Evolutionary conservation across 2,329 filamentous ascomycete genomes (phyloP), one percentile per base, ranked within the genome.

Genomic region (Bimuria novae-zelandiae): DNA sequence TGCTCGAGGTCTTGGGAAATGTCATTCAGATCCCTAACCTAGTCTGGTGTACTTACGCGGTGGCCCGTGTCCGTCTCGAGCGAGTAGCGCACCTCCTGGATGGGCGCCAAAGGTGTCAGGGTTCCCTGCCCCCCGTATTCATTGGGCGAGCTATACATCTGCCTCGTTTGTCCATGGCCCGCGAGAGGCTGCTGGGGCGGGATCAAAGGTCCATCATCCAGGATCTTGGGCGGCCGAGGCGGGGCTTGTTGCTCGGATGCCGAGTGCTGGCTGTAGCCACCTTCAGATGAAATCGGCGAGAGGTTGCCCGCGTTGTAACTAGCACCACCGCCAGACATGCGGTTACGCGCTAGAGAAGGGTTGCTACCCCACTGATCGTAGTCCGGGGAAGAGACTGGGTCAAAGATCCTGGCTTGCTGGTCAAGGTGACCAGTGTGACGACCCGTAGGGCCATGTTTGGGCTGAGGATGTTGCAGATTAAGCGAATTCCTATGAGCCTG

Each of bases 401-500:
- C 83, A 67, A 84, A 92, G 51, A 86, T 82, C 49, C 88, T 82
- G 3, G 89, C 89, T 55, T 89, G 87, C 7, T 82, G 84, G 75
- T 93, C 89, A 12, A 36, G n/a, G 16, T 87, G 84, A 22, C 84
- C 88, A 63, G 89, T 86, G 73, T 90, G 90, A 22, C 87, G 85
- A 68, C 88, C 84, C 0, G 87, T 90, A 51, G 89, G 86, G 0
- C 89, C 89, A 16, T 84, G 85, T 23, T 88, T 80, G 7, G 89
- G 89, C 70, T 92, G 89, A 5, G 89, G 89, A 72, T 93, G 89
- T 68, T 91, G 85, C 33, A 93, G 77, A 64, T 91, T 90, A 51
- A 92, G 72, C 22, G 89, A 92, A 75, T 92, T 90, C 62, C 89
- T 86, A 70, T 92, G 88, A 51, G 88, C 89, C 72, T 89, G 87